Evolutionary conservation across 179 eudicot genomes (phyloP), one percentile per base, ranked within the genome.

Genomic region (Beta corolliflora): DNA sequence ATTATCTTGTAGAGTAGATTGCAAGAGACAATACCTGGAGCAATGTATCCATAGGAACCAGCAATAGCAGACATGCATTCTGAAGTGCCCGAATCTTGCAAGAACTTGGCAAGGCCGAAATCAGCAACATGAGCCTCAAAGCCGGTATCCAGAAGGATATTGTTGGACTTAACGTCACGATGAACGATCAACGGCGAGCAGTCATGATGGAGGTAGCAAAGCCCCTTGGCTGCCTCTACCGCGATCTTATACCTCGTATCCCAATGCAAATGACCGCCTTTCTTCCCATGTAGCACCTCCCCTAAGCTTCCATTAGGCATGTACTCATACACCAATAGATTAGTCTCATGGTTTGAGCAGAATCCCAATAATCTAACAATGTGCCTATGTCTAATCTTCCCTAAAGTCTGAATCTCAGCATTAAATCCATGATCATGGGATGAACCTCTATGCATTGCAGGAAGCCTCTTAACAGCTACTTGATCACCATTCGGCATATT

Each of bases 271-370:
- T 92, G 97, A 2, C 98, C 94, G 0, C 95, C 98, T 82, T 92
- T 92, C 88, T 92, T 93, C 23, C 98, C 97, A 82, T 95, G 99
- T 81, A 95, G 86, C 69, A 89, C 90, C 84, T 94, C 99, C 18
- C 99, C 99, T 44, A 95, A 84, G 88, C 99, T 95, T 71, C 99
- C 99, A 83, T 95, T 95, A 4, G 97, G 97, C 99, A 95, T 95
- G 46, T 93, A 94, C 88, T 93, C 99, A 60, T 93, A 94, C 58
- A 94, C 95, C 83, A 95, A 79, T 21, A 95, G 85, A 79, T 95
- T 95, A 0, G 95, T 95, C 80, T 95, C 99, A 25, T 93, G 92
- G 77, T 95, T 95, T 0, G 99, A 95, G 84, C 98, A 92, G 75
- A 88, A 95, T 16, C 95, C 99, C 50, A 95, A 72, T 23, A 95